Base-by-base conservation (phyloP, 768 basidiomycete genomes). In the Boletus rubropictus region DNA sequence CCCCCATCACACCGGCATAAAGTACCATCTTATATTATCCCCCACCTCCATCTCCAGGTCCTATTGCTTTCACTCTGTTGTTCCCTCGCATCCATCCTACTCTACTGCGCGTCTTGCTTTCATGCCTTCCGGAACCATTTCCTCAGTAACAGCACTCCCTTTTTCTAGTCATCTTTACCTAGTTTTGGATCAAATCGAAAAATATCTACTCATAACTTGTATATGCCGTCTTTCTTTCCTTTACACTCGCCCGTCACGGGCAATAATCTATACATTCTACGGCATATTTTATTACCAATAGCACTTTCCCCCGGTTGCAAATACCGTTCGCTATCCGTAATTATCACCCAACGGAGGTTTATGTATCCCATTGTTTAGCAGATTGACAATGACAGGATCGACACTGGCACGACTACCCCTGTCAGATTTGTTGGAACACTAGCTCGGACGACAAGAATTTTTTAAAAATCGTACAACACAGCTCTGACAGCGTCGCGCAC, bases 401-500 rank as follows among this genome's bases (percentile, higher is more conserved):
- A 66, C 53, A 17, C 35, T 49, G 20, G 72, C 72, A 33, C 59
- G 68, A 20, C 61, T 55, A 15, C 81, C 81, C 44, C 84, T 86
- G 50, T 1, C 46, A 33, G 28, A 17, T 7, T 25, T 25, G 24
- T 25, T 25, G 24, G 8, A 25, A 8, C 4, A n/a, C 8, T 6
- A 25, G 8, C 24, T 25, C 8, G 22, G 27, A 40, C 12, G 3
- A 17, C 28, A 5, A n/a, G 21, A 32, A 32, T 7, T n/a, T n/a
- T n/a, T n/a, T n/a, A n/a, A 34, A 34, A 56, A 34, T 72, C 84
- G 58, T 55, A 91, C 87, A 86, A 56, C 20, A 87, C 70, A 7
- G 68, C 61, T 46, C 65, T 69, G 14, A 80, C 84, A 39, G 81
- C 84, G 7, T 83, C 79, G 37, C 75, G 71, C 67, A 96, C 73